Conservation (phyloP, 2,329 filamentous ascomycete species). For the Achaetomium macrosporum region DNA sequence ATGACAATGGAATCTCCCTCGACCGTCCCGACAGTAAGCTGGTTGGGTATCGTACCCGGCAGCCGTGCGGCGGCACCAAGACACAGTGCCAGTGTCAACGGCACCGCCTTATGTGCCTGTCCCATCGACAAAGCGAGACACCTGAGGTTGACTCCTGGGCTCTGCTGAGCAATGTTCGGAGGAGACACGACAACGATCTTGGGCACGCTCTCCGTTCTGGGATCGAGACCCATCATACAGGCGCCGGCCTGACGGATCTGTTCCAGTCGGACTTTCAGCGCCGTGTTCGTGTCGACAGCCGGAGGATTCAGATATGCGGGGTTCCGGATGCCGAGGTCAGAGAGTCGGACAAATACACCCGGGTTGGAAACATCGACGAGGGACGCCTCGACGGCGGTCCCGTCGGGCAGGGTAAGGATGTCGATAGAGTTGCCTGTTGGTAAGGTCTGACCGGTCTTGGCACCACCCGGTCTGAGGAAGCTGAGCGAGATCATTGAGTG, state of each 20-base stretch:
- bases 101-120: conserved; percentile 40
- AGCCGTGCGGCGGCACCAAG: conserved; percentile 36
- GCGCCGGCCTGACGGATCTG: conserved; percentile 34
- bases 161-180: conserved; percentile 20
- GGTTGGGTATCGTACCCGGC: conserved; percentile 37
- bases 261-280: conserved; percentile 32
- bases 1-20: conserved; percentile 34
- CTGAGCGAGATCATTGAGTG: conserved; percentile 32
- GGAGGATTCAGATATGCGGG: conserved; percentile 22
- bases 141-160: conserved; percentile 33
- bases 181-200: conserved; percentile 41
- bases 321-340: conserved; percentile 27
- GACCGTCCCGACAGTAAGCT: conserved; percentile 24
- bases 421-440: conserved; percentile 36
- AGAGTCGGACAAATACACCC: conserved; percentile 35
- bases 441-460: conserved; percentile 35
- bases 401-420: conserved; percentile 26
- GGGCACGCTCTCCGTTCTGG: conserved; percentile 34
- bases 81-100: conserved; percentile 37
- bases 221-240: conserved; percentile 36
- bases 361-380: conserved; percentile 40
- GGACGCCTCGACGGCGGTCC: conserved; percentile 29
- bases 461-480: conserved; percentile 37
- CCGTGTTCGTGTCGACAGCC: conserved; percentile 29
- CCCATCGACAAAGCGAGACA: conserved; percentile 44